Conservation (phyloP, 352 stramenopile genomes). For the Blastocystis sp. region DNA sequence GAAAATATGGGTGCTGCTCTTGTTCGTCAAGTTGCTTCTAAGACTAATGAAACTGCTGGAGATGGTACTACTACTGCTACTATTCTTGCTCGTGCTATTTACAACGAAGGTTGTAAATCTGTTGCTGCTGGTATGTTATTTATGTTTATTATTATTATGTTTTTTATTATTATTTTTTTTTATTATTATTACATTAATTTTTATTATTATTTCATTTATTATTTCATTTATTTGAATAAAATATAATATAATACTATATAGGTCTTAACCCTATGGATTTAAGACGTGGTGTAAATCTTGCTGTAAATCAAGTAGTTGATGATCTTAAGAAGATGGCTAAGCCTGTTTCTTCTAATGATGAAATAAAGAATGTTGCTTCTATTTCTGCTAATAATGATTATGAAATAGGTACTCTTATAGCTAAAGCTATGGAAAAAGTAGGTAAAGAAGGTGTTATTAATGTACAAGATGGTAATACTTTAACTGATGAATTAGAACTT, state of each 20-base stretch:
- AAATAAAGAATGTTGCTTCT: conserved; percentile 93
- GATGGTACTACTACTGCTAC: conserved; percentile 98
- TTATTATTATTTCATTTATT: too few relatives aligned
- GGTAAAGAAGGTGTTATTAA: conserved; percentile 88
- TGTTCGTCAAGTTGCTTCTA: conserved; percentile 70
- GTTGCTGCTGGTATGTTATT: conserved; percentile 88
- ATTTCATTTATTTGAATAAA: too few relatives aligned
- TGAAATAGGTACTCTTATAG: conserved; percentile 90
- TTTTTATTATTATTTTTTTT: too few relatives aligned
- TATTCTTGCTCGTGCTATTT: conserved; percentile 91
- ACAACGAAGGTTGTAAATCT: conserved; percentile 89
- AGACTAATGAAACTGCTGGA: conserved; percentile 96
- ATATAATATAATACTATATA: too few relatives aligned
- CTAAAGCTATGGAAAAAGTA: conserved; percentile 95
- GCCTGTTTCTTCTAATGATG: conserved; percentile 89
- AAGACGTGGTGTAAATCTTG: conserved; percentile 82
- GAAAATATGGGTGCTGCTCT: conserved; percentile 62
- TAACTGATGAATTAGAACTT: conserved; percentile 96
- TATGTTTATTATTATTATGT: too few relatives aligned
- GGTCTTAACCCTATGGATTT: conserved; percentile 98
- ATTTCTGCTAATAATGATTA: conserved; percentile 95
- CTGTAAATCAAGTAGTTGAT: conserved; percentile 78
- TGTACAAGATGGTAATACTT: conserved; percentile 90
- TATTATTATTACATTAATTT: too few relatives aligned
- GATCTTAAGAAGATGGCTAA: conserved; percentile 79